Percentiles rank a stretch among this genome's conserved stretches.
Evolutionary conservation across 208 protist genomes (phyloP).

Genomic region (Leishmania arabica): DNA sequence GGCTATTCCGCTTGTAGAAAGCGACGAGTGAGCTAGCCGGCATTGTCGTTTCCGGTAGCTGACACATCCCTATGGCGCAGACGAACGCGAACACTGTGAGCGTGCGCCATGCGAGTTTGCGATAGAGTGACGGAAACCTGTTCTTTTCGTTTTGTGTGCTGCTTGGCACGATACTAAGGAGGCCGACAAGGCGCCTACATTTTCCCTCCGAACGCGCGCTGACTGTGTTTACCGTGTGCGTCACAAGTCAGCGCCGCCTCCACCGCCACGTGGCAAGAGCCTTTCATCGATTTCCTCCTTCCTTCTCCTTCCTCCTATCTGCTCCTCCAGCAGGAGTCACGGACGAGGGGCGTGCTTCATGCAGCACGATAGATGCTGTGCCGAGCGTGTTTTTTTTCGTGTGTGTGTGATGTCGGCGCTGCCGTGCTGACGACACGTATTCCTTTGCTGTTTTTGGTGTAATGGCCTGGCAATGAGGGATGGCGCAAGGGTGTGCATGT

Average conservation of each 20-base stretch:
- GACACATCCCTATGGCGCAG: neutral
- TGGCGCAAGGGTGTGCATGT: neutral
- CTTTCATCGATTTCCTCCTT: neutral
- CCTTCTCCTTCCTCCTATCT: too few species aligned
- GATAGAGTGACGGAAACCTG: neutral
- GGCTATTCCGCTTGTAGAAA: slow-evolving; percentile 34
- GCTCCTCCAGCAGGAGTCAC: neutral
- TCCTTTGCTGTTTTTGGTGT: neutral
- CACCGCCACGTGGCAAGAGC: neutral
- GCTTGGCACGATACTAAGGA: neutral
- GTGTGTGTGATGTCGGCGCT: neutral
- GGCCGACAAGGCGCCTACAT: neutral
- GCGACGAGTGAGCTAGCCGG: neutral
- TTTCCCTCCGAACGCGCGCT: neutral
- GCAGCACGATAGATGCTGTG: neutral
- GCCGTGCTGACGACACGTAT: too few species aligned
- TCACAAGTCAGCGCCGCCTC: neutral
- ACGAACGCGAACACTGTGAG: neutral
- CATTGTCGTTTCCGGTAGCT: neutral
- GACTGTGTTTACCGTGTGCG: neutral
- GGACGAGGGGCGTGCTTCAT: neutral
- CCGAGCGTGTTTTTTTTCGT: neutral
- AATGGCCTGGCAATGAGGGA: neutral
- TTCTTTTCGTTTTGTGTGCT: neutral
- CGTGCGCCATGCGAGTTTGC: neutral